Percentiles rank a stretch among this genome's conserved stretches.
Evolutionary conservation across 1,284 basidiomycete species (phyloP).

Genomic region (Fomitiporia mediterranea): DNA sequence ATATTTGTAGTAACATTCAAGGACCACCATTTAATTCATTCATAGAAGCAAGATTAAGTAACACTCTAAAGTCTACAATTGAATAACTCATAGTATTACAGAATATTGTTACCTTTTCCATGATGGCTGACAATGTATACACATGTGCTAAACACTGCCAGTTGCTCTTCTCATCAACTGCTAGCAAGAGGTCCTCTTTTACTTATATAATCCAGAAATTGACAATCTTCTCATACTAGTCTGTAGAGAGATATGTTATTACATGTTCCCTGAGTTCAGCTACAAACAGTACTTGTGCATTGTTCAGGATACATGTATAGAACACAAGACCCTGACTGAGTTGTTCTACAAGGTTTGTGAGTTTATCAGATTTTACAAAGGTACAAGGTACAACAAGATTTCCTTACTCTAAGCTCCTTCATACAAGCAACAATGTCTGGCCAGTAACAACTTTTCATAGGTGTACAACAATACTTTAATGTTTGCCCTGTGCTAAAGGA

Average conservation of each 20-base stretch:
- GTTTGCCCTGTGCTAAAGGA: constrained; percentile 63
- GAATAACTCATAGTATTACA: constrained; percentile 84
- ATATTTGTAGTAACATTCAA: constrained; percentile 95
- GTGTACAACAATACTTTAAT: constrained; percentile 76
- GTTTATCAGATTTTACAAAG: constrained; percentile 84
- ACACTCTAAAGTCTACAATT: constrained; percentile 64
- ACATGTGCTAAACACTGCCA: constrained; percentile 85
- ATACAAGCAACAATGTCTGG: constrained; percentile 75
- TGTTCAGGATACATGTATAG: constrained; percentile 59
- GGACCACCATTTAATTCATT: constrained; percentile 85
- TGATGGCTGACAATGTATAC: constrained; percentile 86
- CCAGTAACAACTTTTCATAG: constrained; percentile 74
- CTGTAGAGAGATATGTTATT: constrained; percentile 90
- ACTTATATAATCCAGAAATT: constrained; percentile 94
- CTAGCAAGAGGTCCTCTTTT: constrained; percentile 63
- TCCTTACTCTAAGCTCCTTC: constrained; percentile 72
- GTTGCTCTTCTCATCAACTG: constrained; percentile 40
- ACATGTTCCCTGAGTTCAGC: constrained; percentile 80
- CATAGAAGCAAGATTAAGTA: constrained; percentile 30
- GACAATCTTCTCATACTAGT: constrained; percentile 84
- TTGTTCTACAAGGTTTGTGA: constrained; percentile 83
- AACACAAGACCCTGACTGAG: constrained; percentile 91
- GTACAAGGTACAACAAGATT: constrained; percentile 97
- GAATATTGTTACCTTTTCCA: constrained; percentile 97
- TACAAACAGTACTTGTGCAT: constrained; percentile 43